These are phyloP conservation scores for Perilla frutescens DNA, from an alignment of 257 asterid genomes.

Conservation along the genomic window DNA sequence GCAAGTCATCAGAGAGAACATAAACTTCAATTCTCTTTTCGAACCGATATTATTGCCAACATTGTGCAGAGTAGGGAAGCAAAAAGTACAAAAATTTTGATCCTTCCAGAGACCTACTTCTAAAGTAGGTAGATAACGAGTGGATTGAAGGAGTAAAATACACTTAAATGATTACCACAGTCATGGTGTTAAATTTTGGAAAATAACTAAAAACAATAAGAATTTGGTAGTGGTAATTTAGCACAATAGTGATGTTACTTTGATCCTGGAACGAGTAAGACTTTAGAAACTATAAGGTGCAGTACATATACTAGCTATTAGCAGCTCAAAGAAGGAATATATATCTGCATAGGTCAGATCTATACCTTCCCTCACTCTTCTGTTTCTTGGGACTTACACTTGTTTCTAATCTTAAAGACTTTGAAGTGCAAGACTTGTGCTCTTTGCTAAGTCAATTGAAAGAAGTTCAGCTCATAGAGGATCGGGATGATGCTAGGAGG, in stretches of 20 bases:
- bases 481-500: background rate
- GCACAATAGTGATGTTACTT: background rate
- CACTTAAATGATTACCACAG: background rate
- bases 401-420: background rate
- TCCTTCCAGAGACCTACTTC: conserved; percentile 23
- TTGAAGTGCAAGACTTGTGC: background rate
- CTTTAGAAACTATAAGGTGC: conserved; percentile 18
- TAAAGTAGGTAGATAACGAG: conserved; percentile 19
- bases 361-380: background rate
- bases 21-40: conserved; percentile 16
- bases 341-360: background rate
- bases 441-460: background rate
- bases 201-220: background rate
- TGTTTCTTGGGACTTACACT: background rate
- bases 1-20: conserved; percentile 14
- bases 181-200: background rate
- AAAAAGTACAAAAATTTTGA: conserved; percentile 8
- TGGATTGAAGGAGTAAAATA: background rate
- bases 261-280: background rate
- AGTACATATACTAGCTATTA: background rate
- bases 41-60: conserved; percentile 12
- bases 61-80: conserved; percentile 2
- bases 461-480: background rate
- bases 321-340: background rate
- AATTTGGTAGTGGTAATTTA: background rate